Evolutionary conservation across 441 rosid species (phyloP), one percentile per base, ranked within the genome.

Genomic region (Populus tomentosa): DNA sequence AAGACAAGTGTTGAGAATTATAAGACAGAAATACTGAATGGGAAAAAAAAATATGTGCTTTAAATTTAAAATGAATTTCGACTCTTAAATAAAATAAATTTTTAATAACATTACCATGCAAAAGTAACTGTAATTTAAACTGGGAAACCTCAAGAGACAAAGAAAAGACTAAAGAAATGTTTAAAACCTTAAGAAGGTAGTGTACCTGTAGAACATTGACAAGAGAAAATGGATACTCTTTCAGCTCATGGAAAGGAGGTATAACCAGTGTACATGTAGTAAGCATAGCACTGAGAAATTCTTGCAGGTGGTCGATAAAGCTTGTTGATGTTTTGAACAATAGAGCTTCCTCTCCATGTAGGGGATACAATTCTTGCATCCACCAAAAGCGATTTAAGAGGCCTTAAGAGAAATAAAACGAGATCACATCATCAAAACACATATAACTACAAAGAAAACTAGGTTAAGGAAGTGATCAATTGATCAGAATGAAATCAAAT

Each of bases 241-340:
- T 91, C 70, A 94, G 79, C 80, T 82, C 82, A 69, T 80, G 76
- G 71, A 82, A 83, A 73, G 95, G 92, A 80, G 98, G 98, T 80
- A 90, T 81, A 70, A 91, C 89, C 75, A 95, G 84, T 8, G 93
- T 80, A 80, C 90, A 88, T 76, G 86, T 81, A 78, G 83, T 84
- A 67, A 94, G 94, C 84, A 89, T 79, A 82, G 97, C 88, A 81
- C 82, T 80, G 71, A 95, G 90, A 85, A 95, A 87, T 83, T 95
- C 99, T 86, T 92, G 99, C 77, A 95, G 87, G 83, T 95, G 97
- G 79, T 95, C 99, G 74, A 95, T 73, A 85, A 95, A 95, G 83
- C 98, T 89, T 84, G 88, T 82, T 28, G 99, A 86, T 66, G 98
- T 92, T 92, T 92, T 95, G 88, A 95, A 94, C 78, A 89, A 80